Evolutionary conservation across 2,329 filamentous ascomycete genomes (phyloP).

Genomic region (Thelonectria olida): DNA sequence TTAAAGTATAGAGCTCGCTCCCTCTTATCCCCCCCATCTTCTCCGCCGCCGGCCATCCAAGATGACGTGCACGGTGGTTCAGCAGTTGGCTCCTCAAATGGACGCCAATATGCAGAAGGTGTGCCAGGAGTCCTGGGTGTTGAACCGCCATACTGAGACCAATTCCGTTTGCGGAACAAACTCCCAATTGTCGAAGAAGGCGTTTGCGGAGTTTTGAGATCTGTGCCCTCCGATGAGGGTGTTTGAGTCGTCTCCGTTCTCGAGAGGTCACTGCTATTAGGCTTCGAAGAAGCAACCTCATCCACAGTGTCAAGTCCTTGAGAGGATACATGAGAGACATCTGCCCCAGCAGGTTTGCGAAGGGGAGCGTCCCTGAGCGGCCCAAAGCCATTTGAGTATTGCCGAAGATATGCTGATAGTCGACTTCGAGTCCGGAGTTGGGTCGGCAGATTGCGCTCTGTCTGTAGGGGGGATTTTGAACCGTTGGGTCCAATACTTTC

Average conservation of each 20-base stretch:
- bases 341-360: slow-evolving; percentile 9
- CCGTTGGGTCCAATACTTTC: not conserved
- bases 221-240: slow-evolving; percentile 8
- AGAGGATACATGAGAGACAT: slow-evolving; percentile 16
- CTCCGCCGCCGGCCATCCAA: slow-evolving; percentile 33
- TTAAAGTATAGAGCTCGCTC: slow-evolving; percentile 35
- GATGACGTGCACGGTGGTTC: slow-evolving; percentile 33
- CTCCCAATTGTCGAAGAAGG: slow-evolving; percentile 36
- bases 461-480: not conserved
- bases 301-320: slow-evolving; percentile 20
- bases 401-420: slow-evolving; percentile 13
- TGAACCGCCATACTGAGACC: slow-evolving; percentile 27
- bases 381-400: slow-evolving; percentile 18
- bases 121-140: slow-evolving; percentile 31
- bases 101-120: slow-evolving; percentile 37
- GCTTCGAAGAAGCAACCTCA: slow-evolving; percentile 9
- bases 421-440: not conserved
- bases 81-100: slow-evolving; percentile 34
- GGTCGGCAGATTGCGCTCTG: not conserved
- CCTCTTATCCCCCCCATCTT: slow-evolving; percentile 30
- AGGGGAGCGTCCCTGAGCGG: slow-evolving; percentile 11
- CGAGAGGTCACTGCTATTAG: not conserved
- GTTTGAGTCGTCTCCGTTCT: not conserved
- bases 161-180: slow-evolving; percentile 39
- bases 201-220: slow-evolving; percentile 18